These are phyloP conservation scores for Leccinum variicolor DNA, from an alignment of 768 basidiomycete species.

Conservation along the genomic window DNA sequence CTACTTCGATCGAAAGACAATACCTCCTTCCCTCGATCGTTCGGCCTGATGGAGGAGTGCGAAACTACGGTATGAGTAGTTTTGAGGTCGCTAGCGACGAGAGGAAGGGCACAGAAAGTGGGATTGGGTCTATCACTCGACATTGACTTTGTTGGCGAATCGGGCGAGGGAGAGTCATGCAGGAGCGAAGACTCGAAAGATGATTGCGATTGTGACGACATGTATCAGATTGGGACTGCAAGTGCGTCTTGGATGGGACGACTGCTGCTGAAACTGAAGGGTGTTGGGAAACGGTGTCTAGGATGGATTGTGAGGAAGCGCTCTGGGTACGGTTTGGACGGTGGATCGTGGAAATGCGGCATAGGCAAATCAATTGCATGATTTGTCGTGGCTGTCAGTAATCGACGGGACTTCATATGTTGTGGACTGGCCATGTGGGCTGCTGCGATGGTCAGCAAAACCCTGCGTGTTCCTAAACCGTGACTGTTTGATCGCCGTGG, in stretches of 20 bases:
- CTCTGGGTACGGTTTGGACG: no score
- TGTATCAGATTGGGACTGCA: no score
- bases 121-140: slow-evolving; percentile 30
- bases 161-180: slow-evolving; percentile 27
- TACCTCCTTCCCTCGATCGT: slow-evolving; percentile 90
- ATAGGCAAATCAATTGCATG: no score
- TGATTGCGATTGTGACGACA: no score
- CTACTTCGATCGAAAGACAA: slow-evolving; percentile 79
- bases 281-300: no score
- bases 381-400: no score
- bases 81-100: slow-evolving; percentile 68
- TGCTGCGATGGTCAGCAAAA: slow-evolving; percentile 98
- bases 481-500: slow-evolving; percentile 30
- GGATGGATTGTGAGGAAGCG: no score
- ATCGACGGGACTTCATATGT: slow-evolving; percentile 95
- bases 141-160: slow-evolving; percentile 23
- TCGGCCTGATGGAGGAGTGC: slow-evolving; percentile 81
- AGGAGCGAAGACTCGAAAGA: no score
- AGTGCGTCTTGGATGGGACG: no score
- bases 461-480: slow-evolving; percentile 79
- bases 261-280: no score
- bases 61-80: slow-evolving; percentile 68
- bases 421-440: slow-evolving; percentile 94
- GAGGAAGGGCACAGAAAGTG: slow-evolving; percentile 69
- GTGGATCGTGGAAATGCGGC: no score